Conservation (phyloP, 371 early-diverging fungal species). For the Amoeboaphelidium occidentale region DNA sequence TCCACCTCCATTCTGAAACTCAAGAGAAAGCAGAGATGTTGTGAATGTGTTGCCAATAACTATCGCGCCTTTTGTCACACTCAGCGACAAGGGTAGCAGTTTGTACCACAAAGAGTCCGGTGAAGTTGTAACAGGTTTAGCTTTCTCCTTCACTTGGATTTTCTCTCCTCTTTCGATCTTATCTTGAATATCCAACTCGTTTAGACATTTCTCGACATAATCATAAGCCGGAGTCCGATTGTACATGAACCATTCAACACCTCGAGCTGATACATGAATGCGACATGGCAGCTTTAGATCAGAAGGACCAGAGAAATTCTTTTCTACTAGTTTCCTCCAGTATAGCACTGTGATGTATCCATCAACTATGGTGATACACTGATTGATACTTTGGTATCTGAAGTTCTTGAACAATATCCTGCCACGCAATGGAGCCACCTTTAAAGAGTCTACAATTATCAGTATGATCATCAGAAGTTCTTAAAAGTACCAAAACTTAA, state of each 20-base stretch:
- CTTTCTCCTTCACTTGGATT: too few species aligned
- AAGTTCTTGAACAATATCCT: conserved; percentile 53
- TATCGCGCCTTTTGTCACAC: too few species aligned
- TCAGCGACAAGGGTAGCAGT: too few species aligned
- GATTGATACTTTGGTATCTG: conserved; percentile 40
- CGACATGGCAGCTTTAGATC: conserved; percentile 21
- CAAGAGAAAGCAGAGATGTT: too few species aligned
- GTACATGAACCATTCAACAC: conserved; percentile 59
- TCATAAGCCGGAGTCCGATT: conserved; percentile 52
- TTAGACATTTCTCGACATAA: conserved; percentile 25
- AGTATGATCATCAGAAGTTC: background rate
- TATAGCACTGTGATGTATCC: conserved; percentile 52
- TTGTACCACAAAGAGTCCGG: too few species aligned
- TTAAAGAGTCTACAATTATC: conserved; percentile 31
- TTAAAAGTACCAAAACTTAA: too few species aligned
- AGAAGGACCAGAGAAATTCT: conserved; percentile 12
- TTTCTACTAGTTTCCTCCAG: conserved; percentile 39
- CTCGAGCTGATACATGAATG: conserved; percentile 41
- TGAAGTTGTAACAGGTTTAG: too few species aligned
- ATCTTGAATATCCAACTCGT: too few species aligned
- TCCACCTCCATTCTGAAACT: too few species aligned
- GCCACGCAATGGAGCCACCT: conserved; percentile 46
- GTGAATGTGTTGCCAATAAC: too few species aligned
- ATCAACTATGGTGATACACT: conserved; percentile 40
- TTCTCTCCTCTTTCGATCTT: too few species aligned